Percentiles rank a stretch among this genome's conserved stretches.
Evolutionary conservation across 306 rosid genomes (phyloP).

Genomic region (Alnus glutinosa): DNA sequence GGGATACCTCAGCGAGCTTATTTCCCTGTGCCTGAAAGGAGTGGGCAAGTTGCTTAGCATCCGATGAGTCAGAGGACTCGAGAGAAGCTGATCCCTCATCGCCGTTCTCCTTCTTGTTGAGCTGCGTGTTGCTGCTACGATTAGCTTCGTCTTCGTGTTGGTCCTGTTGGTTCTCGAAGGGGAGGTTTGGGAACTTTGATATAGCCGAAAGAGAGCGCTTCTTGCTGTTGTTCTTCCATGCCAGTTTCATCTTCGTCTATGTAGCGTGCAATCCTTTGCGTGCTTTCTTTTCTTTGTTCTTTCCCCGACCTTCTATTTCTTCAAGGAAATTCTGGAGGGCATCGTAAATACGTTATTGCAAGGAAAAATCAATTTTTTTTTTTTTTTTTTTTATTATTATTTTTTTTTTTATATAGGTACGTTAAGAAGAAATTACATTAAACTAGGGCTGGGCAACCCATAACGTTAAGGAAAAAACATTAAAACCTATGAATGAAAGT

Average conservation of each 20-base stretch:
- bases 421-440: too few relatives aligned
- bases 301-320: too few relatives aligned
- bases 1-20: slow-evolving; percentile 41
- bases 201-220: slow-evolving; percentile 36
- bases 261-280: neutral
- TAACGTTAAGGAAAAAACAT: too few relatives aligned
- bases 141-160: neutral
- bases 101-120: neutral
- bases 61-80: slow-evolving; percentile 7
- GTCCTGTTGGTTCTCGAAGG: slow-evolving; percentile 34
- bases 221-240: slow-evolving; percentile 42
- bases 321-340: too few relatives aligned
- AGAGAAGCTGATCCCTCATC: neutral
- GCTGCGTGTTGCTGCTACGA: neutral
- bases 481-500: too few relatives aligned
- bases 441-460: too few relatives aligned
- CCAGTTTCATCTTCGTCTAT: slow-evolving; percentile 41
- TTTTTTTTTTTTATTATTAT: too few relatives aligned
- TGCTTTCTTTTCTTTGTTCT: neutral
- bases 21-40: slow-evolving; percentile 53
- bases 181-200: slow-evolving; percentile 37
- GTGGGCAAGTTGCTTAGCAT: slow-evolving; percentile 30
- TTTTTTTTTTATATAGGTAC: too few relatives aligned
- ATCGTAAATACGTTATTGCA: too few relatives aligned
- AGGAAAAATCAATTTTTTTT: too few relatives aligned